Conservation (phyloP, 495 filamentous ascomycete genomes). For the Penicillium maclennaniae region DNA sequence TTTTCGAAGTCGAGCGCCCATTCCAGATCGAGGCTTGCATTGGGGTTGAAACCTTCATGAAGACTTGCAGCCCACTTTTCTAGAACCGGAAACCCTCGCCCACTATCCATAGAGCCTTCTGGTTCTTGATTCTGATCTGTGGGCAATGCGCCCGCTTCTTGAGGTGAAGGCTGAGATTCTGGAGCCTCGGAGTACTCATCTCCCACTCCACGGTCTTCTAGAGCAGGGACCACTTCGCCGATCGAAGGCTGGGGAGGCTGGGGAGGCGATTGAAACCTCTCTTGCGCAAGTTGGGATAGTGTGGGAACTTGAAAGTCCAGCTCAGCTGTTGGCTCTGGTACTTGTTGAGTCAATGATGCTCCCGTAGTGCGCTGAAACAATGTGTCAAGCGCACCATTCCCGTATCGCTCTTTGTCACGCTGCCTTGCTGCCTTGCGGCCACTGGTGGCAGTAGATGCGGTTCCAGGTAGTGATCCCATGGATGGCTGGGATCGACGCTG, state of each 20-base stretch:
- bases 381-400: slow-evolving; percentile 39
- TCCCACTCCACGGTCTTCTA: neutral
- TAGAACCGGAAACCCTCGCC: slow-evolving; percentile 34
- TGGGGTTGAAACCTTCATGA: slow-evolving; percentile 19
- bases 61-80: slow-evolving; percentile 39
- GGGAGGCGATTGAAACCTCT: slow-evolving; percentile 27
- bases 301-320: slow-evolving; percentile 12
- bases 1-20: slow-evolving; percentile 40
- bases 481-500: neutral
- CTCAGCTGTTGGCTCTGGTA: neutral
- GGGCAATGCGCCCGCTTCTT: neutral
- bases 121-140: neutral
- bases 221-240: neutral
- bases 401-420: slow-evolving; percentile 32
- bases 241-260: neutral
- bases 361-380: slow-evolving; percentile 36
- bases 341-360: slow-evolving; percentile 2
- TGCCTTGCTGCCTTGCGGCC: slow-evolving; percentile 19
- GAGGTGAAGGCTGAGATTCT: neutral
- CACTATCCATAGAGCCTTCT: slow-evolving; percentile 16
- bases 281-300: slow-evolving; percentile 22
- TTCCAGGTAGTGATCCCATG: neutral
- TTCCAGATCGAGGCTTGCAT: slow-evolving; percentile 23
- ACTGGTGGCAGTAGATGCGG: neutral
- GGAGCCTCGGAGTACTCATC: neutral